Conservation (phyloP, 305 asterid species). For the Rubia peregrina region DNA sequence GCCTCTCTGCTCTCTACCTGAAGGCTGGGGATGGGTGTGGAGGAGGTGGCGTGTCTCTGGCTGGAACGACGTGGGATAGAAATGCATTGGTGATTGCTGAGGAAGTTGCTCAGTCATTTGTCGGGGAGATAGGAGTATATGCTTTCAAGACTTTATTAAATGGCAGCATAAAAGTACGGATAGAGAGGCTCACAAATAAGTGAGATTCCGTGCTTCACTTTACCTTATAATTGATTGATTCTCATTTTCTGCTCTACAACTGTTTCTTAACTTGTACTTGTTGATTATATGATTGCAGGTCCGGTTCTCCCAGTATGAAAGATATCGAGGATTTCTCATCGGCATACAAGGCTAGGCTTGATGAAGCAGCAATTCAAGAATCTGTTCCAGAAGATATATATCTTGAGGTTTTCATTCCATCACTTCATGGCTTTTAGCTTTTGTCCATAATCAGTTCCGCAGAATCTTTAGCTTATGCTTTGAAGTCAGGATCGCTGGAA, state of each 20-base stretch:
- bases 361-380: constrained; percentile 64
- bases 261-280: not conserved
- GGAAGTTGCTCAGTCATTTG: constrained; percentile 61
- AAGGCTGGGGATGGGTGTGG: constrained; percentile 88
- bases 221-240: not conserved
- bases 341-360: constrained; percentile 51
- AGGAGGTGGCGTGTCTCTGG: constrained; percentile 79
- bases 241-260: not conserved
- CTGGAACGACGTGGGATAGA: constrained; percentile 77
- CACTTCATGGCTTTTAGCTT: constrained; percentile 5
- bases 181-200: constrained; percentile 82
- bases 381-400: constrained; percentile 52
- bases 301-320: constrained; percentile 73
- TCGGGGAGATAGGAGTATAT: constrained; percentile 73
- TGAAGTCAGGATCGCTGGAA: not conserved
- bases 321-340: constrained; percentile 77
- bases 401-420: constrained; percentile 48
- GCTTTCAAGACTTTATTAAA: constrained; percentile 70
- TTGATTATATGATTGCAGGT: constrained; percentile 33
- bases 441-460: not conserved
- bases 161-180: constrained; percentile 67
- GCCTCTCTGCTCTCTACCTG: constrained; percentile 4
- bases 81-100: constrained; percentile 61
- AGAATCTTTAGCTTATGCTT: not conserved
- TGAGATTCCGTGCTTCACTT: constrained; percentile 26